These are phyloP conservation scores for Forsythia viridissima DNA, from an alignment of 257 asterid species.

Conservation along the genomic window DNA sequence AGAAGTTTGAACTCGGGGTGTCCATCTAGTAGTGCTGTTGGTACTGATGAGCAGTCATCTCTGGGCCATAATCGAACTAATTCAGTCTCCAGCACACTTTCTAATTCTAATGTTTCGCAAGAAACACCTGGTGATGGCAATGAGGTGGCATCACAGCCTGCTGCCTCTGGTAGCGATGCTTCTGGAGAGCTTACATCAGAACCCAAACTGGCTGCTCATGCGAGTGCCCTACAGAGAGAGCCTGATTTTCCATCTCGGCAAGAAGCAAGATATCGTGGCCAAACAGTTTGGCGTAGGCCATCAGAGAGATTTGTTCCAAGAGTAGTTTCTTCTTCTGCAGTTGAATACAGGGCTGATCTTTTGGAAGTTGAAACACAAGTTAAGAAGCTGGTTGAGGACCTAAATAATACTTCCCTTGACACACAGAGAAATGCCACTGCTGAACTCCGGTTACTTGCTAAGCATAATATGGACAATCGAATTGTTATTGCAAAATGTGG, in stretches of 20 bases:
- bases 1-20: conserved; percentile 46
- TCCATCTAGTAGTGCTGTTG: conserved; percentile 44
- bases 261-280: conserved; percentile 34
- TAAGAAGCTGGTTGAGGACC: conserved; percentile 65
- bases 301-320: conserved; percentile 38
- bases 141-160: conserved; percentile 48
- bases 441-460: conserved; percentile 43
- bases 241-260: conserved; percentile 26
- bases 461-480: conserved; percentile 47
- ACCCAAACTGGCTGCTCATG: background rate
- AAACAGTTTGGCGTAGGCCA: conserved; percentile 33
- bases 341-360: conserved; percentile 74
- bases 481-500: conserved; percentile 65
- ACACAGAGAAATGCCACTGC: conserved; percentile 45
- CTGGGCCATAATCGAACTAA: conserved; percentile 57
- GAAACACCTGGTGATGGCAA: conserved; percentile 58
- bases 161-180: conserved; percentile 56
- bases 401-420: conserved; percentile 56
- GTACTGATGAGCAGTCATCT: conserved; percentile 41
- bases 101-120: conserved; percentile 55
- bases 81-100: conserved; percentile 65
- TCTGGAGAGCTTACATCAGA: conserved; percentile 67
- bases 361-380: conserved; percentile 67
- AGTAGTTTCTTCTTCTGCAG: conserved; percentile 54
- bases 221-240: conserved; percentile 42